Conservation (phyloP, 495 filamentous ascomycete species). For the Thermothielavioides terrestris region DNA sequence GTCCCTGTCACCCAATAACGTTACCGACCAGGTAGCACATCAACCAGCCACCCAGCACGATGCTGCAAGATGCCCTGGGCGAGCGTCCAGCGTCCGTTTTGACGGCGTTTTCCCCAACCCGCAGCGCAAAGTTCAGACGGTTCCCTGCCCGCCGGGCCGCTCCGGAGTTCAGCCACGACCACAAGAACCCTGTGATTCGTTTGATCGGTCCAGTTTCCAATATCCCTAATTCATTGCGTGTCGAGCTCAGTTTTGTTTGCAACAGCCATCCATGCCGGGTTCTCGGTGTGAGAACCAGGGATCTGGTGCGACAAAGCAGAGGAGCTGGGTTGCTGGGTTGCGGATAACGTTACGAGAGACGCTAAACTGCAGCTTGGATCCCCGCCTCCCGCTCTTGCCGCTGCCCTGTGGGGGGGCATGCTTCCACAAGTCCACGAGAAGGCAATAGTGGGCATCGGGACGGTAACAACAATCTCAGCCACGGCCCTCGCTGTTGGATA, state of each 20-base stretch:
- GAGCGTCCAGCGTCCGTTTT: background rate
- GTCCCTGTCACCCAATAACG: conserved; percentile 4
- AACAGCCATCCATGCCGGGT: background rate
- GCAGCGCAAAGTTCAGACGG: too few relatives aligned
- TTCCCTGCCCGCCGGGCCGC: background rate
- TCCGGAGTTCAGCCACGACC: background rate
- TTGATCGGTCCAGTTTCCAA: background rate
- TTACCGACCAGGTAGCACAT: background rate
- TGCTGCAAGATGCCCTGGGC: background rate
- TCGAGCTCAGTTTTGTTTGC: background rate
- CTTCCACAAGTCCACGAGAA: too few relatives aligned
- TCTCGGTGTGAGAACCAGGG: background rate
- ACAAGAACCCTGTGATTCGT: background rate
- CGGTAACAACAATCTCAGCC: too few relatives aligned
- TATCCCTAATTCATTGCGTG: background rate
- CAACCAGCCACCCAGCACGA: background rate
- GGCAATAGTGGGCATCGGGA: too few relatives aligned
- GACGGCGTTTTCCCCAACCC: background rate
- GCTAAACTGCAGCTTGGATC: background rate
- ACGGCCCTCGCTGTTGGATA: too few relatives aligned
- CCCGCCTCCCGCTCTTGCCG: background rate
- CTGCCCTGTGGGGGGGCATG: too few relatives aligned
- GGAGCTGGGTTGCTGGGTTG: too few relatives aligned
- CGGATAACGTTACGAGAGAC: too few relatives aligned
- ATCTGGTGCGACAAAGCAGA: background rate